Evolutionary conservation across 768 basidiomycete genomes (phyloP).

Genomic region (Tulasnella sp.): DNA sequence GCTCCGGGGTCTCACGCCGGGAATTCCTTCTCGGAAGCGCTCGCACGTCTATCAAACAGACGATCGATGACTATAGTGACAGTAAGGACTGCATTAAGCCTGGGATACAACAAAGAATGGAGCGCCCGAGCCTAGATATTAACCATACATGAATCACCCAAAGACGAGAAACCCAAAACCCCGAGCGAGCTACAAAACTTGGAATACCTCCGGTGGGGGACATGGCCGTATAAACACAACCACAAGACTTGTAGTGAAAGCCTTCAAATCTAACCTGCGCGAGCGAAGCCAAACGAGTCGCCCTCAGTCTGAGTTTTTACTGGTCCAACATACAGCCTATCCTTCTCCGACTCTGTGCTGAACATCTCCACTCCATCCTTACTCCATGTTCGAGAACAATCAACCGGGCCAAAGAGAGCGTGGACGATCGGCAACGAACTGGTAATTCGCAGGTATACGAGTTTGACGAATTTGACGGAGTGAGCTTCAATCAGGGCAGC

Average conservation of each 20-base stretch:
- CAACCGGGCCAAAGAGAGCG: background rate
- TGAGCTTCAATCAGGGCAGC: background rate
- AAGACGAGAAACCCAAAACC: background rate
- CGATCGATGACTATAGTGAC: background rate
- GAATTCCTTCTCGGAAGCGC: no score
- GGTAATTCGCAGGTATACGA: background rate
- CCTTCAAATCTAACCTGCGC: background rate
- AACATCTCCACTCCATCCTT: background rate
- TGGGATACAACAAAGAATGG: background rate
- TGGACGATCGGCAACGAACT: background rate
- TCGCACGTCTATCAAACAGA: background rate
- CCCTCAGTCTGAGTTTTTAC: background rate
- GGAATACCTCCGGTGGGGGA: no score
- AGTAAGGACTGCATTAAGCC: background rate
- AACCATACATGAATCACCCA: background rate
- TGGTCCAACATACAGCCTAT: constrained; percentile 10
- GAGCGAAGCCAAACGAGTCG: background rate
- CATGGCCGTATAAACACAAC: no score
- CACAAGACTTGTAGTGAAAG: no score
- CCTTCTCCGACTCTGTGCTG: background rate
- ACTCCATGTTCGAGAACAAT: background rate
- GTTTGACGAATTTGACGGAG: constrained; percentile 10
- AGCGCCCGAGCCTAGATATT: background rate
- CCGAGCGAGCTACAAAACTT: background rate
- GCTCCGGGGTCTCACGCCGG: no score